Base-by-base conservation (phyloP, 2,329 filamentous ascomycete species). In the Pezicula radicicola region DNA sequence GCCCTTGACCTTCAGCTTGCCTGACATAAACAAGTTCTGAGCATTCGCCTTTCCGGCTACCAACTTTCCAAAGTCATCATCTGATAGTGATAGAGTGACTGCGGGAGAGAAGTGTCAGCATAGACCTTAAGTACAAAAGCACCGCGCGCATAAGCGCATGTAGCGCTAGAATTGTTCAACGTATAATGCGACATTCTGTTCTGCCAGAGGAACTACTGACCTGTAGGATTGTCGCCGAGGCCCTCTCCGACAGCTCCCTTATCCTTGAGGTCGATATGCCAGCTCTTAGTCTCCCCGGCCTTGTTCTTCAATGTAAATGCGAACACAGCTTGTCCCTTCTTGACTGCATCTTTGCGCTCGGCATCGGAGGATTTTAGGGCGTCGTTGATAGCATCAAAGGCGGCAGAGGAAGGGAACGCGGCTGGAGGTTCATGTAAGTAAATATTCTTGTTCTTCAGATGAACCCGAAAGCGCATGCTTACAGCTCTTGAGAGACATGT, bases 1-100 rank as follows among this genome's bases (percentile, higher is more conserved):
- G 58, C 94, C 94, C 84, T 91, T 95, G 70, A 97, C 84, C 88
- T 97, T 99, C 68, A 99, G 80, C 81, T 96, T 97, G 65, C 94
- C 94, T n/a, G 83, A 83, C 93, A 99, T 97, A 76, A 97, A 68
- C 36, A 99, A 77, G 63, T 87, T 85, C 80, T 99, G 94, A 52
- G 94, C 91, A 68, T 97, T 96, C 64, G 89, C 91, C 78, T 95
- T 91, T 69, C 94, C 94, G 36, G 78, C 67, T 50, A 96, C 85
- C 60, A 99, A 81, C 69, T 88, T 86, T 60, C 76, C 83, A 68
- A 99, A 99, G 73, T 97, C 91, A 52, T 83, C 81, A 57, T 99
- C 94, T 54, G 85, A 89, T 60, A 97, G 82, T 5, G 80, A 72
- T 43, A 97, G 81, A n/a, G 90, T 95, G 54, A 97, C 93, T 94